Percentiles rank a stretch among this genome's conserved stretches.
Evolutionary conservation across 345 rosid genomes (phyloP).

Genomic region (Mangifera indica): DNA sequence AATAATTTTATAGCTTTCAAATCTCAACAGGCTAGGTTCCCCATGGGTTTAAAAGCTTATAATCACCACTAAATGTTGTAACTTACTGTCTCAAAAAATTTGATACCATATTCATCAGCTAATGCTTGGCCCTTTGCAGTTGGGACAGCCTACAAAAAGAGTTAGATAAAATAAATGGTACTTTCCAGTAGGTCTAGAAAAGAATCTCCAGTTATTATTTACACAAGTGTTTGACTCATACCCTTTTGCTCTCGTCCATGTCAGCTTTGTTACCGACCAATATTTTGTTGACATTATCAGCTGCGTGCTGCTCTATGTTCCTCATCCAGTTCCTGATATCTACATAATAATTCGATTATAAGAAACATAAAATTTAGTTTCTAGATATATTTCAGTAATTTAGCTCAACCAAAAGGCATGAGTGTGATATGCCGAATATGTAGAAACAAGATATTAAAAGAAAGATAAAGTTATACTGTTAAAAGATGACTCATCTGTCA

Average conservation of each 20-base stretch:
- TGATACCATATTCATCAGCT: slow-evolving; percentile 62
- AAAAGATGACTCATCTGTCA: slow-evolving; percentile 89
- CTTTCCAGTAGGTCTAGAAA: neutral
- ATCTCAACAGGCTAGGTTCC: neutral
- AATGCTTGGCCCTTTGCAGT: slow-evolving; percentile 56
- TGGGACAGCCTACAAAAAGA: slow-evolving; percentile 43
- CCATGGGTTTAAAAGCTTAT: neutral
- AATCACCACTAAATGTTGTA: neutral
- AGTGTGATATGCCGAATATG: neutral
- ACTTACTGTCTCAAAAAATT: slow-evolving; percentile 59
- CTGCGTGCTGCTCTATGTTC: slow-evolving; percentile 65
- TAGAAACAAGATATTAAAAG: neutral
- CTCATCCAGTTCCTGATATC: slow-evolving; percentile 70
- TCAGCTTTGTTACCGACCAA: slow-evolving; percentile 72
- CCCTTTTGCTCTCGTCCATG: slow-evolving; percentile 73
- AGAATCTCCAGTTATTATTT: neutral
- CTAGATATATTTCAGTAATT: too few species aligned
- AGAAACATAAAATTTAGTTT: neutral
- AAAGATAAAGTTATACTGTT: slow-evolving; percentile 51
- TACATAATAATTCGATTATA: slow-evolving; percentile 21
- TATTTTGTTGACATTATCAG: slow-evolving; percentile 61
- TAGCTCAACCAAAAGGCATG: neutral
- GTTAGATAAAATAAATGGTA: neutral
- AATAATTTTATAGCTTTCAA: too few species aligned
- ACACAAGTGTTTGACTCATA: slow-evolving; percentile 17